Evolutionary conservation across 2,329 filamentous ascomycete species (phyloP).

Genomic region (Colletotrichum sp.): DNA sequence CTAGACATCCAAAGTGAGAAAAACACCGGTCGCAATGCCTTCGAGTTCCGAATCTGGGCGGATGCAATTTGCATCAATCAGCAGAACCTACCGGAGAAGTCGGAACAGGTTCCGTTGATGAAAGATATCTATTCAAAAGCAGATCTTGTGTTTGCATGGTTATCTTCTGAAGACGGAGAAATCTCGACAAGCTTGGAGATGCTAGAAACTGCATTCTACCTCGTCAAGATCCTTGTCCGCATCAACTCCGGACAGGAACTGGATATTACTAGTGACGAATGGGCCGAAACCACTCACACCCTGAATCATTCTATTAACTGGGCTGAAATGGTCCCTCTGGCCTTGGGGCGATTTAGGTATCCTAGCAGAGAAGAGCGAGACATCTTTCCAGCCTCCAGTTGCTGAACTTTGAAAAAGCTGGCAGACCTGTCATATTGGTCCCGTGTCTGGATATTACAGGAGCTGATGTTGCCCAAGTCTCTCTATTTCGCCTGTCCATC

Average conservation of each 20-base stretch:
- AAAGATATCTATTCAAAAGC: neutral
- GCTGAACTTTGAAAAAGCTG: neutral
- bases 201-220: neutral
- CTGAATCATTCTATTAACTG: neutral
- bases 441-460: neutral
- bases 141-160: neutral
- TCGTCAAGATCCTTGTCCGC: neutral
- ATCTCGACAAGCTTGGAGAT: neutral
- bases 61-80: neutral
- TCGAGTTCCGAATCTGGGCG: neutral
- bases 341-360: neutral
- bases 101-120: neutral
- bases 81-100: neutral
- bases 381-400: neutral
- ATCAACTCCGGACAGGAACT: neutral
- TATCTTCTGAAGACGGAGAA: neutral
- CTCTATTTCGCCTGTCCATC: neutral
- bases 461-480: neutral
- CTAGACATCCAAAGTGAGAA: neutral
- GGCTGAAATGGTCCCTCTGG: neutral
- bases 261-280: neutral
- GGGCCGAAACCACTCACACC: neutral
- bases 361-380: neutral
- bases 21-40: neutral
- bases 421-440: neutral